Base-by-base conservation (phyloP, 306 rosid species). In the Vigna hirtella region DNA sequence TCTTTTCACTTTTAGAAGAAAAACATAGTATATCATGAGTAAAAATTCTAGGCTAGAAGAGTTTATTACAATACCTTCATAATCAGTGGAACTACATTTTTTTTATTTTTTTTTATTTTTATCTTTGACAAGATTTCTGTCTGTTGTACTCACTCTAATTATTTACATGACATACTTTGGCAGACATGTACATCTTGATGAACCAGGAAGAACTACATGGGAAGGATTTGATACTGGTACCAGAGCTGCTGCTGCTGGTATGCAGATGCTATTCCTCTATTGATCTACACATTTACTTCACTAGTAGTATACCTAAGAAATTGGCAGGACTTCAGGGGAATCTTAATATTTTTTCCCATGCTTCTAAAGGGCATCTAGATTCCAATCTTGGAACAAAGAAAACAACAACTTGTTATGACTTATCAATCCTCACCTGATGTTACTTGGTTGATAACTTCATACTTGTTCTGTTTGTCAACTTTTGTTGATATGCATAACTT, bases 201-300 rank as follows among this genome's bases (percentile, higher is more conserved):
- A 95, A 70, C 98, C 98, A 2, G 98, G 98, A 71, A 90, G 97
- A 86, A 63, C 88, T 64, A 93, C 91, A n/a, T 92, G 98, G 98
- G 98, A 95, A 80, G 98, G 98, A 73, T 95, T 95, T 89, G 86
- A 83, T 56, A 88, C 96, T 0, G 97, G 98, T 59, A 95, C 97
- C 18, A 83, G 78, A 85, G 98, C 98, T 69, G 98, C 98, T 30
- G 98, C 98, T 73, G 98, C 98, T 77, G 98, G 98, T 95, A 77
- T 67, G 81, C 56, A 42, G 61, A 80, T 75, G 22, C 47, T 74
- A 75, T 66, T 79, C 77, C 53, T 52, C 58, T 73, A 12, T 79
- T 70, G 43, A 62, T 34, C 22, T 6, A 28, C 20, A 28, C 4
- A 7, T 59, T 59, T 59, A 65, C 65, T 76, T 57, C 7, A 6